Evolutionary conservation across 345 rosid genomes (phyloP), one percentile per base, ranked within the genome.

Genomic region (Triadica sebifera): DNA sequence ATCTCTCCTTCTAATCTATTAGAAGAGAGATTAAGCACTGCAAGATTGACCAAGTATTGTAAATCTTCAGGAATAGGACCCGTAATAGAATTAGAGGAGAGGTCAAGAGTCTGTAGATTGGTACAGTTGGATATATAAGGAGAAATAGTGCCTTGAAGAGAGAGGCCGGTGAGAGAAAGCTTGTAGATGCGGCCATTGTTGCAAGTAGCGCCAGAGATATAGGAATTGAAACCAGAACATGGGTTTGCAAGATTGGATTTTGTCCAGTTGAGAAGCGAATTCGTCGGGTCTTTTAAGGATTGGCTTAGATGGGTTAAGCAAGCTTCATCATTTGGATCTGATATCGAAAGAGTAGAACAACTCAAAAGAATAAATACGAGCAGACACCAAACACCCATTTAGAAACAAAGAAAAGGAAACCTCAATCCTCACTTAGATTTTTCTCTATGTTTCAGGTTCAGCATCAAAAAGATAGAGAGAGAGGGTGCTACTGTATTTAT

Each of bases 121-220:
- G 97, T 88, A 79, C 98, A 94, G 79, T 90, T 92, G 5, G 98
- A 85, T 29, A 94, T 77, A 68, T 58, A 86, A 16, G 97, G 96
- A 2, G 98, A 92, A 75, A 94, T 85, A 2, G 90, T 74, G 81
- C 98, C 98, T 53, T 85, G 90, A 13, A 94, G 89, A 47, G 91
- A 84, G 75, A 92, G 90, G 58, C 85, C 87, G 0, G 86, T 83
- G 51, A 93, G 89, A n/a, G 97, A 86, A 29, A 94, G 97, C 81
- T 94, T 94, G 84, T 92, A 94, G 84, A 94, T 81, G 57, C 98
- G 82, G 66, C 97, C 97, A 74, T 92, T 94, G 90, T 90, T 94
- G 87, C 97, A 92, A 70, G 86, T 89, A 70, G 85, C 97, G 5
- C 97, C 97, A 2, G 84, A 85, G 51, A 94, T 87, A 43, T 75